Evolutionary conservation across 2,329 filamentous ascomycete species (phyloP).

Genomic region (Erysiphe pulchra): DNA sequence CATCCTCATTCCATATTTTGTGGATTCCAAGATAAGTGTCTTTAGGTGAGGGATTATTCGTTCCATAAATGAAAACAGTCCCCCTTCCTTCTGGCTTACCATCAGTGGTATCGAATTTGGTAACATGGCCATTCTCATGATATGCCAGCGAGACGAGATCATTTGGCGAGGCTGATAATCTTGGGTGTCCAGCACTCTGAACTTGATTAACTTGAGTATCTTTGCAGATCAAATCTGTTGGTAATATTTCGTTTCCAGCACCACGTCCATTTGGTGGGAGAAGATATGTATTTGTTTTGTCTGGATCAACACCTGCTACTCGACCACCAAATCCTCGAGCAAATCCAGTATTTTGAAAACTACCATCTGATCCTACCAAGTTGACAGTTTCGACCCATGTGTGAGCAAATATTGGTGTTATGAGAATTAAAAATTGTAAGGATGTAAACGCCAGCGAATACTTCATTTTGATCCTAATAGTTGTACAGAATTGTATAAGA

Average conservation of each 20-base stretch:
- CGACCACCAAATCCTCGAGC: constrained; percentile 44
- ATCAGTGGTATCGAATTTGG: constrained; percentile 26
- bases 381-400: constrained; percentile 62
- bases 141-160: constrained; percentile 41
- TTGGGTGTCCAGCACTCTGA: constrained; percentile 5
- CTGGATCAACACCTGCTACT: constrained; percentile 29
- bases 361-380: constrained; percentile 46
- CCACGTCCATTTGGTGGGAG: constrained; percentile 26
- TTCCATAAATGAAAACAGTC: constrained; percentile 53
- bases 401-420: constrained; percentile 25
- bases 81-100: constrained; percentile 40
- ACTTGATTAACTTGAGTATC: constrained; percentile 28
- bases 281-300: constrained; percentile 33
- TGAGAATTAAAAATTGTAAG: constrained; percentile 4
- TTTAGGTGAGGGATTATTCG: constrained; percentile 25
- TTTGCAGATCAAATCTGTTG: constrained; percentile 34
- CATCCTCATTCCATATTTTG: constrained; percentile 50
- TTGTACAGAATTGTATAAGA: no score
- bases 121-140: constrained; percentile 55
- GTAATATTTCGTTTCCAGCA: constrained; percentile 20
- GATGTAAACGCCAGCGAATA: not conserved
- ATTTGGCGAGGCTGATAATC: constrained; percentile 23
- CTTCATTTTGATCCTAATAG: not conserved
- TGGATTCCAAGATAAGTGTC: constrained; percentile 39
- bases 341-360: constrained; percentile 49